Conservation (phyloP, 768 basidiomycete genomes). For the Russula virescens region DNA sequence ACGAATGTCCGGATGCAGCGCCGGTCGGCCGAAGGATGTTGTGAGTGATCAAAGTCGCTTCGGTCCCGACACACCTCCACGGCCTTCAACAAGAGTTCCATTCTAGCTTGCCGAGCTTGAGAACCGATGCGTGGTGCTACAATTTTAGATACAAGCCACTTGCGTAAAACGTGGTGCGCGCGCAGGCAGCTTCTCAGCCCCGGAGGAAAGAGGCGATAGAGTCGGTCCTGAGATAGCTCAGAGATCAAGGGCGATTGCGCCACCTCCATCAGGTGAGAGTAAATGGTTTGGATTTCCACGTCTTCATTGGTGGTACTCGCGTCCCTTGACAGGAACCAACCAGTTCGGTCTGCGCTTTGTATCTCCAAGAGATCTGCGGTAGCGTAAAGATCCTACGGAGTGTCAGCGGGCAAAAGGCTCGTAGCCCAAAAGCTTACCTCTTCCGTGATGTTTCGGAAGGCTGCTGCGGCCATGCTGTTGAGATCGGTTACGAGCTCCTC, state of each 20-base stretch:
- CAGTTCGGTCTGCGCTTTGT: conserved; percentile 71
- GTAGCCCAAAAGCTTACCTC: conserved; percentile 44
- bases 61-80: conserved; percentile 70
- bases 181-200: conserved; percentile 70
- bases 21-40: conserved; percentile 42
- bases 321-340: conserved; percentile 71
- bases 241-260: conserved; percentile 68
- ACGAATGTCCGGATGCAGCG: conserved; percentile 75
- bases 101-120: conserved; percentile 57
- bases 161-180: conserved; percentile 69
- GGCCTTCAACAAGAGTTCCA: conserved; percentile 65
- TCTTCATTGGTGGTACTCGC: conserved; percentile 47
- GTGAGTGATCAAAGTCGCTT: conserved; percentile 38
- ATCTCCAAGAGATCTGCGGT: conserved; percentile 76
- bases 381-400: conserved; percentile 62
- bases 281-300: conserved; percentile 75
- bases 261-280: conserved; percentile 64
- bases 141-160: conserved; percentile 71
- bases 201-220: conserved; percentile 72
- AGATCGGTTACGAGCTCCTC: conserved; percentile 74
- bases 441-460: conserved; percentile 70
- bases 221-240: conserved; percentile 59
- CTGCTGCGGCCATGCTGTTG: conserved; percentile 69
- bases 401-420: conserved; percentile 9
- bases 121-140: conserved; percentile 59